These are phyloP conservation scores for Yamadazyma membranifaciens DNA, from an alignment of 1,139 yeast species.

Conservation along the genomic window DNA sequence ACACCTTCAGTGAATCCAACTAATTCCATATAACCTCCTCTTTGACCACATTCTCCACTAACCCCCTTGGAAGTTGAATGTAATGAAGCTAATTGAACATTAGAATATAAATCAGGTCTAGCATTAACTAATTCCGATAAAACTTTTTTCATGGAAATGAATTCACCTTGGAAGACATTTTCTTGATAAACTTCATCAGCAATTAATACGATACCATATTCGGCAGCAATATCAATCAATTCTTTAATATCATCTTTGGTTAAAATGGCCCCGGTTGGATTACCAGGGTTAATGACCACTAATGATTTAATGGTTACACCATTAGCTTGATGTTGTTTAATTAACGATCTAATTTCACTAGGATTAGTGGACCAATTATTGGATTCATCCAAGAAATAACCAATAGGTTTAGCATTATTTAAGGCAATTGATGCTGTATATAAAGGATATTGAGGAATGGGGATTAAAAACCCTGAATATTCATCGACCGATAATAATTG, in stretches of 20 bases:
- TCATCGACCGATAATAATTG: constrained; percentile 67
- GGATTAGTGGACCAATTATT: constrained; percentile 84
- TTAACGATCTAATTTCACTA: constrained; percentile 56
- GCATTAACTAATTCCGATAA: constrained; percentile 58
- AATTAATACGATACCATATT: constrained; percentile 77
- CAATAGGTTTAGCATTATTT: constrained; percentile 76
- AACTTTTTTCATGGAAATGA: constrained; percentile 66
- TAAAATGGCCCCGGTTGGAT: constrained; percentile 91
- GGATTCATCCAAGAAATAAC: constrained; percentile 82
- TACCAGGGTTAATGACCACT: constrained; percentile 96
- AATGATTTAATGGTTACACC: constrained; percentile 73
- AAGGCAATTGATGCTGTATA: constrained; percentile 90
- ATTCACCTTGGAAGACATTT: constrained; percentile 70
- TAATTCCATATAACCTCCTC: constrained; percentile 98
- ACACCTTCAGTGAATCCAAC: constrained; percentile 76
- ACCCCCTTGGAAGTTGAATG: constrained; percentile 97
- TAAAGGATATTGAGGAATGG: constrained; percentile 96
- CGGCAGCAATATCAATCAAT: constrained; percentile 76
- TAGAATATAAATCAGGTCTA: constrained; percentile 53
- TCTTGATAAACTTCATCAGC: constrained; percentile 99
- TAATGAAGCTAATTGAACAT: constrained; percentile 86
- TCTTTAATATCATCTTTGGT: constrained; percentile 63
- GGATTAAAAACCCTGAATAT: constrained; percentile 82
- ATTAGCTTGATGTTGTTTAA: constrained; percentile 48
- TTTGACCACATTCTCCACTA: constrained; percentile 97